A percentile compares a stretch with the other conserved stretches of the same genome.
phyloP scores from a whole-genome alignment of 2,329 filamentous ascomycete species.

The Nemania diffusa region DNA sequence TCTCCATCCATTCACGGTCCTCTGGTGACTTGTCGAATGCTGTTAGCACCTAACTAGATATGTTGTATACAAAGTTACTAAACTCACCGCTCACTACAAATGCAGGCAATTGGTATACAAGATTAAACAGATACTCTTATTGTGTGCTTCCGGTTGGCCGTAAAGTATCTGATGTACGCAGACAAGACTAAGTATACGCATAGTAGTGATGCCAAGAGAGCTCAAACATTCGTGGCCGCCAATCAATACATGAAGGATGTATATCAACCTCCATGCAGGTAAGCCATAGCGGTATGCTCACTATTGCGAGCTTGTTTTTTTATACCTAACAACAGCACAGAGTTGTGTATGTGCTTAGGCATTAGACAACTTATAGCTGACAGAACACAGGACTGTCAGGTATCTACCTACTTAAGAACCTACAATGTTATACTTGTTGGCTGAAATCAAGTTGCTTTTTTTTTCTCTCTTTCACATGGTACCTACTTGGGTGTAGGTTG shows the following conservation, averaged over 20 bases:
- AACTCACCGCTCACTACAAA: not conserved
- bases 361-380: not conserved
- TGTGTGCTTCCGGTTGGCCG: not conserved
- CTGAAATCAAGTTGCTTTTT: not conserved
- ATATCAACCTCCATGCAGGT: not conserved
- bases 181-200: conserved; percentile 1
- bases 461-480: not conserved
- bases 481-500: no score
- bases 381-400: no score
- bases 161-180: not conserved
- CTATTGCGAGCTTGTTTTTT: not conserved
- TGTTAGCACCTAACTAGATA: no score
- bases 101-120: not conserved
- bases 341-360: no score
- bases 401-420: no score
- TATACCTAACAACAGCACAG: not conserved
- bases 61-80: not conserved
- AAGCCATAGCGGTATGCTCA: not conserved
- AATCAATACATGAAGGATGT: not conserved
- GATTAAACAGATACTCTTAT: not conserved
- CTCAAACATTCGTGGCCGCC: not conserved
- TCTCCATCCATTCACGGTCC: not conserved
- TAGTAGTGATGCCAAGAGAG: conserved; percentile 17
- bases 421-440: no score
- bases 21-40: no score